These are phyloP conservation scores for Cryptosporidium tyzzeri DNA, from an alignment of 169 alveolate genomes.

Conservation along the genomic window DNA sequence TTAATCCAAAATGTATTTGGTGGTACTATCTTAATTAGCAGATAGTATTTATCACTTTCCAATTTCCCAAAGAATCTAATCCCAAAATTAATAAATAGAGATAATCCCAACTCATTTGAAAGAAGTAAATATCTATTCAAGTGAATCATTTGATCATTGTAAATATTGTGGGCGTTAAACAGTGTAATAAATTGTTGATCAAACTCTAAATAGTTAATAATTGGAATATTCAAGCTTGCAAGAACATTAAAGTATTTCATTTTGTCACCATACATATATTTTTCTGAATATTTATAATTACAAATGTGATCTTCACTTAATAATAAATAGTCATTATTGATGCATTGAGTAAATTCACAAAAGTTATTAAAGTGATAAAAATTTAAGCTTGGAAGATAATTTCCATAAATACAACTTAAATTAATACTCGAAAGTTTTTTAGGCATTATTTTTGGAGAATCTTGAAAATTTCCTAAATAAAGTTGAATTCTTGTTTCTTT, in stretches of 20 bases:
- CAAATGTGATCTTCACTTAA: conserved; percentile 40
- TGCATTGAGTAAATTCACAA: conserved; percentile 48
- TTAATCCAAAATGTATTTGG: conserved; percentile 60
- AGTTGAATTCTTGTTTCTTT: conserved; percentile 34
- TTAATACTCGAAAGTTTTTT: conserved; percentile 25
- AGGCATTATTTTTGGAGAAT: neutral
- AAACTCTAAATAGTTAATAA: conserved; percentile 12
- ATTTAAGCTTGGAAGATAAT: conserved; percentile 40
- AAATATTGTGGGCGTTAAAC: neutral
- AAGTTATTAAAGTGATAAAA: conserved; percentile 26
- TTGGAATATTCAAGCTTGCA: conserved; percentile 49
- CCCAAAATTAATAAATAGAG: conserved; percentile 45
- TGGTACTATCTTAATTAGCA: conserved; percentile 35
- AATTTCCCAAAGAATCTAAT: conserved; percentile 37
- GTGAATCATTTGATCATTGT: conserved; percentile 9
- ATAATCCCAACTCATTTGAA: conserved; percentile 54
- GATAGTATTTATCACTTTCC: conserved; percentile 24
- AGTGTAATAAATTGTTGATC: neutral
- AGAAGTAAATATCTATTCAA: conserved; percentile 38
- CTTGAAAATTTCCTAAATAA: conserved; percentile 20
- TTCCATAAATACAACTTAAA: conserved; percentile 35
- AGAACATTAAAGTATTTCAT: conserved; percentile 42
- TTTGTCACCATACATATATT: neutral
- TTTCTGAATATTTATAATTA: conserved; percentile 5
- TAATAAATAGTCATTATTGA: neutral